Evolutionary conservation across 192 early-diverging fungal species (phyloP).

Genomic region (Coemansia sp.): DNA sequence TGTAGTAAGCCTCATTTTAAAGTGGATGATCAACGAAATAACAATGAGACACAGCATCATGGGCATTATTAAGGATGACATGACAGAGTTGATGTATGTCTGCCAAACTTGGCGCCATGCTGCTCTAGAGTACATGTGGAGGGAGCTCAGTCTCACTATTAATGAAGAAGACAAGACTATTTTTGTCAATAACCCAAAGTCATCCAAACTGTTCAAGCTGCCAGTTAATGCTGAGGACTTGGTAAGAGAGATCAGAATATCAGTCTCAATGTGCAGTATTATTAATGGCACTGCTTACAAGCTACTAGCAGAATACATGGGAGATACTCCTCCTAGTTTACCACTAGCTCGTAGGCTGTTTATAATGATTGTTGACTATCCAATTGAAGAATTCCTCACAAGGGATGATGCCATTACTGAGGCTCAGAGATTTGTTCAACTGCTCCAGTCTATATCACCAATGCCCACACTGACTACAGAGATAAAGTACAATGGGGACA

Average conservation of each 20-base stretch:
- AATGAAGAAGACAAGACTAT: neutral
- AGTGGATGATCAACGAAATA: neutral
- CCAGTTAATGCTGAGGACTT: neutral
- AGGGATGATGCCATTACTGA: neutral
- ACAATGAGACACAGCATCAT: constrained; percentile 1
- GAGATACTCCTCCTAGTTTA: neutral
- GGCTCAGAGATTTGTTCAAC: neutral
- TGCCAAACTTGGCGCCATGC: neutral
- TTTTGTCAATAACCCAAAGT: neutral
- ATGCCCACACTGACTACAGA: neutral
- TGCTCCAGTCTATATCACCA: neutral
- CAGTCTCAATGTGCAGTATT: neutral
- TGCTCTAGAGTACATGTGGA: neutral
- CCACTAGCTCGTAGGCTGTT: neutral
- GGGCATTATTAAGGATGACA: neutral
- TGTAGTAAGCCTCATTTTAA: neutral
- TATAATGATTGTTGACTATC: neutral
- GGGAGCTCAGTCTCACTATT: neutral
- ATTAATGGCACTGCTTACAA: neutral
- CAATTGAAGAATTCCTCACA: neutral
- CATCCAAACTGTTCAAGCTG: neutral
- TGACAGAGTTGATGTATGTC: neutral
- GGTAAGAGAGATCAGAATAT: neutral
- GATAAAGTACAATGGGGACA: neutral
- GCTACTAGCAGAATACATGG: neutral